Conservation (phyloP, 1,284 basidiomycete species). For the Moesziomyces antarcticus region DNA sequence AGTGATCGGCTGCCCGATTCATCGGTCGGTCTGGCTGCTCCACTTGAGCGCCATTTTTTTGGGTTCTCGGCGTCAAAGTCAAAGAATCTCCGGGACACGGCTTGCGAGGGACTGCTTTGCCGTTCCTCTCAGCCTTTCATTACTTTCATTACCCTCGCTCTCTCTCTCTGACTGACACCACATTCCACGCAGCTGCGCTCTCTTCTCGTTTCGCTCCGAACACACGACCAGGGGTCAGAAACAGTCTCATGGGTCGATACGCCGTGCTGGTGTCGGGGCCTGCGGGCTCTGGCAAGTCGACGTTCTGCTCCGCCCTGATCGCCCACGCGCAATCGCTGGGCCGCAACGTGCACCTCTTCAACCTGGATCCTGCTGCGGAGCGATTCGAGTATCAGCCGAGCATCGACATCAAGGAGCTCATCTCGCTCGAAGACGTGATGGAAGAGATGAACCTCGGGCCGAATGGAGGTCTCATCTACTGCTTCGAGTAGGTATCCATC, state of each 20-base stretch:
- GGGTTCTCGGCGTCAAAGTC: neutral
- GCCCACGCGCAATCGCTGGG: slow-evolving; percentile 88
- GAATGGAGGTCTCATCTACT: slow-evolving; percentile 96
- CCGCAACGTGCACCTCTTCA: slow-evolving; percentile 90
- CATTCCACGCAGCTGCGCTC: neutral
- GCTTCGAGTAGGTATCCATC: slow-evolving; percentile 87
- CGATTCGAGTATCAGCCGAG: slow-evolving; percentile 92
- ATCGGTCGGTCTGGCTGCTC: neutral
- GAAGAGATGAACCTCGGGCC: slow-evolving; percentile 93
- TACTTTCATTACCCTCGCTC: no score
- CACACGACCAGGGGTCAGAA: no score
- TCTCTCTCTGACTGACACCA: neutral
- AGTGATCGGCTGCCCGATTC: neutral
- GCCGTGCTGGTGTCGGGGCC: slow-evolving; percentile 75
- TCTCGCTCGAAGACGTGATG: slow-evolving; percentile 96
- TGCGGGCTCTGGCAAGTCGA: slow-evolving; percentile 97
- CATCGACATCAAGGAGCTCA: slow-evolving; percentile 93
- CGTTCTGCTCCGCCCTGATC: slow-evolving; percentile 88
- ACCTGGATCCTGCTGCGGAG: slow-evolving; percentile 95
- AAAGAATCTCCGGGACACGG: neutral
- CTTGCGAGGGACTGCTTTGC: neutral
- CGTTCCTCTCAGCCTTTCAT: neutral
- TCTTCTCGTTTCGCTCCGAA: no score
- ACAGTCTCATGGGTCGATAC: slow-evolving; percentile 51
- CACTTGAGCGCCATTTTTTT: slow-evolving; percentile 6